Evolutionary conservation across 805 yeast genomes (phyloP).

Genomic region (Yamadazyma tumulicola): DNA sequence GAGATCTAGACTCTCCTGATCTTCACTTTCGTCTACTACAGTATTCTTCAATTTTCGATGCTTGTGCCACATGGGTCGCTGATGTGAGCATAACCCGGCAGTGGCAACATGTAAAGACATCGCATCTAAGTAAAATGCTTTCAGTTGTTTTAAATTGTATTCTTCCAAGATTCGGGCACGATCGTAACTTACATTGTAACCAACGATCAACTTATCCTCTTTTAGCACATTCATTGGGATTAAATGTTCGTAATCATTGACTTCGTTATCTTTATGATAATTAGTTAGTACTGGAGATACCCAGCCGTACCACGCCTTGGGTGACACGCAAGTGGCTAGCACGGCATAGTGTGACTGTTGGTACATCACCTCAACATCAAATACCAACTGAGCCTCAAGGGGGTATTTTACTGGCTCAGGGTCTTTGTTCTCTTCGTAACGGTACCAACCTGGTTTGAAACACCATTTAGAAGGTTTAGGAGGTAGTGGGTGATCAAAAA

Average conservation of each 20-base stretch:
- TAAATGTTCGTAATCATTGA: constrained; percentile 52
- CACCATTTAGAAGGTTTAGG: constrained; percentile 42
- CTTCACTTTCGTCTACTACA: constrained; percentile 12
- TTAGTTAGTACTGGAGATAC: constrained; percentile 77
- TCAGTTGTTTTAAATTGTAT: constrained; percentile 61
- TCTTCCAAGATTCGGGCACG: constrained; percentile 85
- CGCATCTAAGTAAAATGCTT: constrained; percentile 82
- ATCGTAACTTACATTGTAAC: constrained; percentile 90
- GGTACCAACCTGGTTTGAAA: constrained; percentile 73
- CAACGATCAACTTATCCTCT: constrained; percentile 60
- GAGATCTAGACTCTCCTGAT: constrained; percentile 4
- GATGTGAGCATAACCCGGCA: constrained; percentile 90
- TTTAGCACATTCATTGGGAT: constrained; percentile 64
- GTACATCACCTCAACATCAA: constrained; percentile 88
- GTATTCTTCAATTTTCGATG: constrained; percentile 36
- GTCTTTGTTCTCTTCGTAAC: constrained; percentile 53
- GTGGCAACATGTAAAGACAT: constrained; percentile 90
- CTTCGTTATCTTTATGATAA: constrained; percentile 36
- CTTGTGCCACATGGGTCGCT: constrained; percentile 72
- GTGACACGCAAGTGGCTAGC: constrained; percentile 75
- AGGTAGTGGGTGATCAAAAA: constrained; percentile 32
- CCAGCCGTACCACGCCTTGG: constrained; percentile 91
- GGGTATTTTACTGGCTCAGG: constrained; percentile 69
- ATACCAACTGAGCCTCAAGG: constrained; percentile 65
- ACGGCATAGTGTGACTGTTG: constrained; percentile 71